These are phyloP conservation scores for Cadophora luteo-olivacea DNA, from an alignment of 2,329 filamentous ascomycete genomes.

Conservation along the genomic window DNA sequence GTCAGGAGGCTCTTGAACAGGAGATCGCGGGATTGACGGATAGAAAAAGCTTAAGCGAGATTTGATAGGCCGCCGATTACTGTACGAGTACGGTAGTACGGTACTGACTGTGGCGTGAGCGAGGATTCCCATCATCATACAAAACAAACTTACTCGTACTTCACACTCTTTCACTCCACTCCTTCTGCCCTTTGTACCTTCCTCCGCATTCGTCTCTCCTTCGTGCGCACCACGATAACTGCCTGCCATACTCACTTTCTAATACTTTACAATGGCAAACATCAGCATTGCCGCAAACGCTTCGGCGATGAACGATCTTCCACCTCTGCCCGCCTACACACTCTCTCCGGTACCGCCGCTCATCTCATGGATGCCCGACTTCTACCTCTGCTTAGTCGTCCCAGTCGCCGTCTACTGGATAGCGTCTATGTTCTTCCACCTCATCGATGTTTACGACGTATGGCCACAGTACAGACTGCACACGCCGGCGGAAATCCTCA, in stretches of 20 bases:
- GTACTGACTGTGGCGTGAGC: constrained; percentile 23
- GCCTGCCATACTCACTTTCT: constrained; percentile 37
- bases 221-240: constrained; percentile 46
- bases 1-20: constrained; percentile 18
- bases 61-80: constrained; percentile 29
- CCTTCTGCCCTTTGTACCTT: constrained; percentile 7
- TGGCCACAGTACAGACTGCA: constrained; percentile 93
- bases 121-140: constrained; percentile 13
- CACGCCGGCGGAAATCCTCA: constrained; percentile 87
- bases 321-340: constrained; percentile 84
- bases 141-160: constrained; percentile 7
- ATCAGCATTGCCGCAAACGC: constrained; percentile 50
- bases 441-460: constrained; percentile 83
- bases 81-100: not conserved
- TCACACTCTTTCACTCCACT: not conserved
- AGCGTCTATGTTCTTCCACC: constrained; percentile 80
- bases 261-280: constrained; percentile 46
- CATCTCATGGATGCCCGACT: constrained; percentile 80
- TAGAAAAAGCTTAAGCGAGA: constrained; percentile 39
- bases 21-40: constrained; percentile 32
- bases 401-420: constrained; percentile 89
- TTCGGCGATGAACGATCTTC: constrained; percentile 65
- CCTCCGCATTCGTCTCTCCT: constrained; percentile 34
- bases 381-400: constrained; percentile 75
- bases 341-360: constrained; percentile 74